Base-by-base conservation (phyloP, 2,329 filamentous ascomycete species). In the Diaporthe velutina region DNA sequence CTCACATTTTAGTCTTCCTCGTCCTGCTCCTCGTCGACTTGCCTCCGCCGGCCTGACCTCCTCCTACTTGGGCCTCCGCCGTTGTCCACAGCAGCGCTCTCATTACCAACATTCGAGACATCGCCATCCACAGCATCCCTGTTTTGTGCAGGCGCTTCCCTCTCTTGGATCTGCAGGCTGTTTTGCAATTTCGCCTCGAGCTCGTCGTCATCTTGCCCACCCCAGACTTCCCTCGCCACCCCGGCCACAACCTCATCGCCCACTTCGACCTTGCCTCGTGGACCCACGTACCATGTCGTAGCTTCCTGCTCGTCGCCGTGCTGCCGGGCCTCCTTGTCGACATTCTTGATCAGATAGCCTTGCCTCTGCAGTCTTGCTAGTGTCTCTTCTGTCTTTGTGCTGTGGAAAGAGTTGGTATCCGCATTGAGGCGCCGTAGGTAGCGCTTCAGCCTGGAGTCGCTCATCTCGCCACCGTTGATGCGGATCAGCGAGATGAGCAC, bases 261-360 rank as follows among this genome's bases (percentile, higher is more conserved):
- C 48, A 98, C 90, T 83, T 98, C 97, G 10, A 96, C 88, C 83
- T 94, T 97, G 8, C 94, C 96, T 30, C 97, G 90, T 8, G 95
- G 93, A 0, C 97, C 97, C 19, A 98, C 90, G 73, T 94, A 90
- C 89, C 95, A 99, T 64, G 94, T 95, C 10, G 95, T 88, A 3
- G 90, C 88, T 77, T 96, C 92, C 10, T 76, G 73, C 50, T 98
- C 94, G 35, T 94, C 94, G 1, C 91, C 91, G 40, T 86, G 79
- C 84, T 76, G 71, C 38, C 84, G 77, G 82, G 80, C 81, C 74
- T 86, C 86, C 58, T 85, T 90, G 78, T 98, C 95, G 28, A 92
- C 89, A 67, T 92, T 89, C 77, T 91, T 93, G 48, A 95, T 88
- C 3, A 99, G 86, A 80, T 99, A 99, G 0, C 94, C 94, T 71